phyloP scores from a whole-genome alignment of 2,329 filamentous ascomycete species.

The Gnomoniopsis smithogilvyi region DNA sequence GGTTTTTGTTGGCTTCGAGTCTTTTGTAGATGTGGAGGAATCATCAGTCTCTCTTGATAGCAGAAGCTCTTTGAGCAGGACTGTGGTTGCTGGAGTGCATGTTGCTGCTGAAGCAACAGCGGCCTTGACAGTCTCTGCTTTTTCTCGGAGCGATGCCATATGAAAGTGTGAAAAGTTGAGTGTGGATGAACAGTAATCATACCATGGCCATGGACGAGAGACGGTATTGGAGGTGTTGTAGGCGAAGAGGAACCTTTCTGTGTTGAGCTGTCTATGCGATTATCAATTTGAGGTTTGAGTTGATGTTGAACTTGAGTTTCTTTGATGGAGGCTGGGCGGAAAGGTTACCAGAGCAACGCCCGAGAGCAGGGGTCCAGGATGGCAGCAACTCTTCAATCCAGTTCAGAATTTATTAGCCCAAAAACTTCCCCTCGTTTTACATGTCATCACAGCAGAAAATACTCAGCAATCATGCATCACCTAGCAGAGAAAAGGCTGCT shows the following conservation, averaged over 20 bases:
- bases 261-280: neutral
- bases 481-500: conserved; percentile 1
- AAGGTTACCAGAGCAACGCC: neutral
- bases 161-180: conserved; percentile 21
- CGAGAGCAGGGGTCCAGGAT: neutral
- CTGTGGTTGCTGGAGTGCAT: conserved; percentile 43
- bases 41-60: conserved; percentile 29
- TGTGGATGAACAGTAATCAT: conserved; percentile 30
- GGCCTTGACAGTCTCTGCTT: conserved; percentile 44
- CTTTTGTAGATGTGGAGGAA: conserved; percentile 15
- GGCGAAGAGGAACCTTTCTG: neutral
- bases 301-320: neutral
- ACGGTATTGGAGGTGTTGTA: neutral
- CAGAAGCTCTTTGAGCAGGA: conserved; percentile 43
- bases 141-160: conserved; percentile 37
- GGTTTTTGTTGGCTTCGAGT: conserved; percentile 23
- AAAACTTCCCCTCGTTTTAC: neutral
- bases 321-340: neutral
- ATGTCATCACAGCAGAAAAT: neutral
- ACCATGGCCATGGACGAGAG: conserved; percentile 27
- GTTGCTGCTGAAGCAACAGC: conserved; percentile 43
- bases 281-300: neutral
- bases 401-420: neutral
- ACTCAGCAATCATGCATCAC: conserved; percentile 9
- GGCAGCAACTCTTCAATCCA: neutral